Evolutionary conservation across 2,329 filamentous ascomycete genomes (phyloP).

Genomic region (Fusarium stilboides): DNA sequence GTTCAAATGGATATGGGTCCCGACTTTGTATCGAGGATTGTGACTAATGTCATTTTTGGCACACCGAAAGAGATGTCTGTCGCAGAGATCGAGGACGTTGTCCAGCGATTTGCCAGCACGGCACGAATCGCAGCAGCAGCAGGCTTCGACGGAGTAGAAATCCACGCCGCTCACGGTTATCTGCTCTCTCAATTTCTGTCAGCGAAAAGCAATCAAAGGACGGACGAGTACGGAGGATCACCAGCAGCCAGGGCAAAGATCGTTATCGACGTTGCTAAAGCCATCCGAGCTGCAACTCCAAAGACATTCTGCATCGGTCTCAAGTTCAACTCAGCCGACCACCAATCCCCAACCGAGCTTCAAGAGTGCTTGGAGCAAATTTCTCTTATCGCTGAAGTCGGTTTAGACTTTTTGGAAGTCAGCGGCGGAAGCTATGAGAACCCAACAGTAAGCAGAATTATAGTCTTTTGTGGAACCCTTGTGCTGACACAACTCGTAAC

Average conservation of each 20-base stretch:
- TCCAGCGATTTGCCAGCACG: constrained; percentile 66
- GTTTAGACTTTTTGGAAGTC: constrained; percentile 78
- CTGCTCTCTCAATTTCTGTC: constrained; percentile 71
- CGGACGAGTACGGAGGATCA: constrained; percentile 70
- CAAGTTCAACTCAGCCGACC: constrained; percentile 72
- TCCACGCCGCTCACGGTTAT: constrained; percentile 70
- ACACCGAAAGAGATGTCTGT: constrained; percentile 70
- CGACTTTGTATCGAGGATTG: constrained; percentile 53
- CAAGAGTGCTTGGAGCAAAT: constrained; percentile 73
- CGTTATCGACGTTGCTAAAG: constrained; percentile 65
- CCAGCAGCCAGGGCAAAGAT: constrained; percentile 64
- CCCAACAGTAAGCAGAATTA: constrained; percentile 56
- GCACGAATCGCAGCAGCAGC: constrained; percentile 65
- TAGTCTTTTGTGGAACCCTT: neutral
- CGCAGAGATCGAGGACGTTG: constrained; percentile 67
- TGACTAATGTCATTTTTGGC: constrained; percentile 61
- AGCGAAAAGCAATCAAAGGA: constrained; percentile 64
- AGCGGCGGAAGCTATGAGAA: constrained; percentile 74
- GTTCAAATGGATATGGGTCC: constrained; percentile 60
- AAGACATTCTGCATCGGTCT: constrained; percentile 65
- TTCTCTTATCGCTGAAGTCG: constrained; percentile 61
- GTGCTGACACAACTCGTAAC: constrained; percentile 3
- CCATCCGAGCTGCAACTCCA: constrained; percentile 57
- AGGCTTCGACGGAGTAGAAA: constrained; percentile 62
- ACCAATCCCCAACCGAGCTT: constrained; percentile 60